These are phyloP conservation scores for Salinomyces thailandicus DNA, from an alignment of 2,329 filamentous ascomycete species.

Conservation along the genomic window DNA sequence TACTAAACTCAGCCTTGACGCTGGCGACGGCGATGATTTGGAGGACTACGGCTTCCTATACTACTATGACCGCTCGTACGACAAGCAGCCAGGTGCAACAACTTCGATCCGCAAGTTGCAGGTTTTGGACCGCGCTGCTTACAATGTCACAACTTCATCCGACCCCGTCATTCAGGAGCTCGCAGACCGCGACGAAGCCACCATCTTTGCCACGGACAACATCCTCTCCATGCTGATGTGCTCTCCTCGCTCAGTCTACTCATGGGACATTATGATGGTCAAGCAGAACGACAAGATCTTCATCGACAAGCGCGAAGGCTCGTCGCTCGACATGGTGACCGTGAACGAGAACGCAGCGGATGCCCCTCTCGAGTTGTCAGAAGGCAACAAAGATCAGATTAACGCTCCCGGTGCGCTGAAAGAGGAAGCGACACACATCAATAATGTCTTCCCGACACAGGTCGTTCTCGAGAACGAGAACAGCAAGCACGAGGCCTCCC, in stretches of 20 bases:
- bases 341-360: constrained; percentile 98
- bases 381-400: constrained; percentile 86
- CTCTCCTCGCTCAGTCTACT: constrained; percentile 89
- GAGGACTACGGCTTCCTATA: constrained; percentile 95
- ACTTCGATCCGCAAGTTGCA: constrained; percentile 77
- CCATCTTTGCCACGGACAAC: constrained; percentile 93
- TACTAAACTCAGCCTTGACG: constrained; percentile 88
- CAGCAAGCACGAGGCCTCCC: constrained; percentile 69
- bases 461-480: constrained; percentile 74
- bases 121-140: constrained; percentile 84
- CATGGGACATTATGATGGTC: constrained; percentile 93
- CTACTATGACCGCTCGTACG: constrained; percentile 93
- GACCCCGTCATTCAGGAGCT: constrained; percentile 96
- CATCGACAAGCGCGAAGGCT: constrained; percentile 96
- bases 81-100: constrained; percentile 81
- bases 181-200: constrained; percentile 88
- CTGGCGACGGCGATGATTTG: constrained; percentile 87
- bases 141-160: constrained; percentile 94
- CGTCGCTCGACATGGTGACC: constrained; percentile 90
- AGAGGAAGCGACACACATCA: constrained; percentile 98
- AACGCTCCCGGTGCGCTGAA: constrained; percentile 91
- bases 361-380: constrained; percentile 79
- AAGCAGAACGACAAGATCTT: constrained; percentile 94
- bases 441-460: constrained; percentile 98
- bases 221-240: constrained; percentile 99